These are phyloP conservation scores for Mycena sanguinolenta DNA, from an alignment of 768 basidiomycete genomes.

Conservation along the genomic window DNA sequence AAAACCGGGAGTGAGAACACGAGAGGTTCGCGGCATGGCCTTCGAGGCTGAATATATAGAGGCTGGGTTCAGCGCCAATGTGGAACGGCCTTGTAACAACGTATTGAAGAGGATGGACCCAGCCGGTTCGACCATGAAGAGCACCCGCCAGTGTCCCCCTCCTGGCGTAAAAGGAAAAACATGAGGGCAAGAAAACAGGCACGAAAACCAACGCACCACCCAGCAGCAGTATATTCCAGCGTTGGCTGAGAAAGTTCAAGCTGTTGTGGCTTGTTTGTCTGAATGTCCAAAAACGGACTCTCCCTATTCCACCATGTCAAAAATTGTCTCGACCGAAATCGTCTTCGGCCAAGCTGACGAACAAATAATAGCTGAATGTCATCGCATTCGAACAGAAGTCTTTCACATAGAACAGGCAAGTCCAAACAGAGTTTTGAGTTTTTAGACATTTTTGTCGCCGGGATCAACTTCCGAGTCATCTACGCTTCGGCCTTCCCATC, in stretches of 20 bases:
- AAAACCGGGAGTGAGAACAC: conserved; percentile 58
- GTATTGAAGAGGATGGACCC: conserved; percentile 52
- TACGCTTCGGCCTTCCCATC: too few species aligned
- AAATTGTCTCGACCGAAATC: conserved; percentile 22
- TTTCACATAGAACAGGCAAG: conserved; percentile 46
- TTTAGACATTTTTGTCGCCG: too few species aligned
- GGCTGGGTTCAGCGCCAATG: conserved; percentile 3
- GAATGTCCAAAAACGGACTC: not conserved
- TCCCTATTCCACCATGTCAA: conserved; percentile 9
- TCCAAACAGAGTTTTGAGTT: too few species aligned
- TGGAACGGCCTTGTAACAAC: conserved; percentile 21
- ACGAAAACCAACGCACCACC: not conserved
- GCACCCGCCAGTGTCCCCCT: conserved; percentile 46
- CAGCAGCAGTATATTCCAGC: not conserved
- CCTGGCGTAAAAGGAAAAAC: not conserved
- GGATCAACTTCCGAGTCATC: too few species aligned
- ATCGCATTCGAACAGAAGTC: conserved; percentile 19
- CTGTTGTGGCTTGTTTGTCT: not conserved
- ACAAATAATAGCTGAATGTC: conserved; percentile 62
- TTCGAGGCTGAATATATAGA: conserved; percentile 27
- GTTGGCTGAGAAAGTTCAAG: not conserved
- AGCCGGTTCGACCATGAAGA: conserved; percentile 54
- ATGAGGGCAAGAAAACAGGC: not conserved
- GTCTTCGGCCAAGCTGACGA: conserved; percentile 52
- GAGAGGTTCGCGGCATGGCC: conserved; percentile 30